Evolutionary conservation across 805 yeast genomes (phyloP).

Genomic region (Lipomyces starkeyi): DNA sequence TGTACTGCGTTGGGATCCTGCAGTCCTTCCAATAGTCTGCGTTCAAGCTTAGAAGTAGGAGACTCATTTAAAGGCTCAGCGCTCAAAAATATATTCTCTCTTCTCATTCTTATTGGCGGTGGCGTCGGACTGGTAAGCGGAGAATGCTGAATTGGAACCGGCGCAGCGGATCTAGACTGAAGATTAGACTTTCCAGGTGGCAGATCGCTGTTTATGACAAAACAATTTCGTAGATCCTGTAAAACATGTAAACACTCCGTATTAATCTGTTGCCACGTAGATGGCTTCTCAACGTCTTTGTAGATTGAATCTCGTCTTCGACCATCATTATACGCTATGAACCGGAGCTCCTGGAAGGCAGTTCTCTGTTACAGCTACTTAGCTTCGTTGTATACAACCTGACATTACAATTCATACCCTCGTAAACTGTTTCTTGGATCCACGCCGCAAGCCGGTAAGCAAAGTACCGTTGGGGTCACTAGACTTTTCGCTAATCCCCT

Average conservation of each 20-base stretch:
- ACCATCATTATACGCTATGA: constrained; percentile 42
- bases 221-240: constrained; percentile 24
- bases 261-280: constrained; percentile 46
- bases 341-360: constrained; percentile 50
- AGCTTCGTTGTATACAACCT: not conserved
- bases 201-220: constrained; percentile 7
- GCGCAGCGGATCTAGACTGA: not conserved
- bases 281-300: constrained; percentile 45
- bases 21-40: constrained; percentile 33
- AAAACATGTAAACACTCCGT: constrained; percentile 40
- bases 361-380: constrained; percentile 34
- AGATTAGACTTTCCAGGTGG: not conserved
- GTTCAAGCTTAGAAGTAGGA: constrained; percentile 20
- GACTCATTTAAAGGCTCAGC: constrained; percentile 12
- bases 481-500: constrained; percentile 42
- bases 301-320: constrained; percentile 47
- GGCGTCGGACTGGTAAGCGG: constrained; percentile 21
- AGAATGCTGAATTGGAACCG: not conserved
- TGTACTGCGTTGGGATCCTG: constrained; percentile 41
- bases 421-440: constrained; percentile 40
- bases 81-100: constrained; percentile 30
- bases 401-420: constrained; percentile 9
- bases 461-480: constrained; percentile 48
- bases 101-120: constrained; percentile 23
- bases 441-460: constrained; percentile 45